phyloP scores from a whole-genome alignment of 2,329 filamentous ascomycete genomes.

The Gaeumannomyces tritici region DNA sequence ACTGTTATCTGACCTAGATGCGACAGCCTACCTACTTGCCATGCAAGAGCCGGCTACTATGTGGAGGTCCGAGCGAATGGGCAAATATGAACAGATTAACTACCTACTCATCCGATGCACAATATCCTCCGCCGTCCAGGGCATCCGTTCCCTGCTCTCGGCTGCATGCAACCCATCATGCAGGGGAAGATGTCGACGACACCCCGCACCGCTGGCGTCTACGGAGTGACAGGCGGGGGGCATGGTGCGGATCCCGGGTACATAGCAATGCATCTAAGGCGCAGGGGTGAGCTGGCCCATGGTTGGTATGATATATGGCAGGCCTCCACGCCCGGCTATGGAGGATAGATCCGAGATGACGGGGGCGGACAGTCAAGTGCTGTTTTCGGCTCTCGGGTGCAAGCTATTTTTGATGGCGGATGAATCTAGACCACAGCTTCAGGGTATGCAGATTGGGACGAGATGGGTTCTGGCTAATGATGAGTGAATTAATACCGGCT shows the following conservation, averaged over 20 bases:
- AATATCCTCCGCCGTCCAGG: not conserved
- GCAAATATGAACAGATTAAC: not conserved
- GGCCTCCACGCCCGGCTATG: too few relatives aligned
- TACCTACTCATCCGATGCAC: not conserved
- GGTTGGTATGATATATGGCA: too few relatives aligned
- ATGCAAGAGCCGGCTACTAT: not conserved
- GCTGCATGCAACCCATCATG: not conserved
- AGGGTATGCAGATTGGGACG: too few relatives aligned
- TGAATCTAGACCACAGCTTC: not conserved
- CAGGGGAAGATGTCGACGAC: not conserved
- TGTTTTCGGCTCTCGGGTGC: not conserved
- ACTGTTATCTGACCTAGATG: not conserved
- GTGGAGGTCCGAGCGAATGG: not conserved
- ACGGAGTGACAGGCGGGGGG: not conserved
- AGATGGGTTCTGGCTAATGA: not conserved
- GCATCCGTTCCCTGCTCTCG: not conserved
- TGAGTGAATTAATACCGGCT: not conserved
- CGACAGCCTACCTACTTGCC: not conserved
- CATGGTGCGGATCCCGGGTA: too few relatives aligned
- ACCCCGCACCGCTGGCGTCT: not conserved
- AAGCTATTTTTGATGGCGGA: not conserved
- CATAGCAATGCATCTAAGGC: too few relatives aligned
- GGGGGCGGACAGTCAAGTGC: not conserved
- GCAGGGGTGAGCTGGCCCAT: too few relatives aligned
- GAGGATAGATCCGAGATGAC: not conserved